Evolutionary conservation across 306 rosid species (phyloP).

Genomic region (Albizia julibrissin): DNA sequence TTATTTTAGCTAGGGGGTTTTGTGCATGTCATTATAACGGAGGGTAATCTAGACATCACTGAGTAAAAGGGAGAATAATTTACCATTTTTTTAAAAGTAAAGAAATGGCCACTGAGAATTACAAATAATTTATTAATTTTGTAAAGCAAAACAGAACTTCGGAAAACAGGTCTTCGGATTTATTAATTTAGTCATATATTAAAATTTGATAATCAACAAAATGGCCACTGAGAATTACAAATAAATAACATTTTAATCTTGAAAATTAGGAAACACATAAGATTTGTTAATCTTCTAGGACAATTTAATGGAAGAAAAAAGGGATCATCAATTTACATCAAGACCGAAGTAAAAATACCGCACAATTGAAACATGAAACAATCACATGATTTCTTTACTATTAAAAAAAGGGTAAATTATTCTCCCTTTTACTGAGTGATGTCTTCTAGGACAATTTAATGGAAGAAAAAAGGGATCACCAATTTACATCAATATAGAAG

Average conservation of each 20-base stretch:
- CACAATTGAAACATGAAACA: not conserved
- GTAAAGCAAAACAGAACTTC: no score
- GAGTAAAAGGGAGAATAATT: not conserved
- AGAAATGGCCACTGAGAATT: no score
- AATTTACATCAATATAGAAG: no score
- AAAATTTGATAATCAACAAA: no score
- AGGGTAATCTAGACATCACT: not conserved
- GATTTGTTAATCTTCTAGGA: not conserved
- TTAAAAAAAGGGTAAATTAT: no score
- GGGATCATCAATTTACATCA: not conserved
- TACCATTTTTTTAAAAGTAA: not conserved
- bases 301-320: not conserved
- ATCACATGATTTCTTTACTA: no score
- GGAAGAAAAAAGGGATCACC: not conserved
- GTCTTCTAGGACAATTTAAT: not conserved
- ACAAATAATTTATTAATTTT: no score
- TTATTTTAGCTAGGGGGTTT: not conserved
- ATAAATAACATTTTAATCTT: not conserved
- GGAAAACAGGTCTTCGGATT: no score
- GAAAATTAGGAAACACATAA: not conserved
- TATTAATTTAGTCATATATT: no score
- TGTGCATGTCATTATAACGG: not conserved
- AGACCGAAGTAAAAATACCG: not conserved
- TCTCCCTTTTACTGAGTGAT: no score
- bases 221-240: not conserved